These are phyloP conservation scores for Lactarius sp. DNA, from an alignment of 768 basidiomycete genomes.

Conservation along the genomic window DNA sequence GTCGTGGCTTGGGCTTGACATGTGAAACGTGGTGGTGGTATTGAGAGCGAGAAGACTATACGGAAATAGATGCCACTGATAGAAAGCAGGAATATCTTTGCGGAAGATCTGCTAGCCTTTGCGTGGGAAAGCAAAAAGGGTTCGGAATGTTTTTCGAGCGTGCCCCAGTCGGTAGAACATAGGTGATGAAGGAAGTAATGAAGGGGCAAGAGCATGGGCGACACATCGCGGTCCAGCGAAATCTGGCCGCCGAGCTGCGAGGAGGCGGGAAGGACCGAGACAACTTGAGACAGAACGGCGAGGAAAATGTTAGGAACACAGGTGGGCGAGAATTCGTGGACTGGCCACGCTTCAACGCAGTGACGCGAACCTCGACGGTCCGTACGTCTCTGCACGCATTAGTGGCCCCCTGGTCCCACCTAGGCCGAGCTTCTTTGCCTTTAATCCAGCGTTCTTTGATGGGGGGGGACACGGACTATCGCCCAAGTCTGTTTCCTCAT, in stretches of 20 bases:
- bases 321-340: neutral
- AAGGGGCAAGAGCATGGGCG: neutral
- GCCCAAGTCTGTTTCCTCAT: constrained; percentile 72
- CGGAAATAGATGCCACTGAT: neutral
- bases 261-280: neutral
- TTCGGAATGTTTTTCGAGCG: neutral
- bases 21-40: neutral
- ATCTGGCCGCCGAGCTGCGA: neutral
- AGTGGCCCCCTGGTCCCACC: constrained; percentile 36
- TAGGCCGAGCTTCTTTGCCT: constrained; percentile 52
- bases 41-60: neutral
- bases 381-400: constrained; percentile 64
- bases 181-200: neutral
- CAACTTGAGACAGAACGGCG: neutral
- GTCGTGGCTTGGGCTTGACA: constrained; percentile 4
- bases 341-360: constrained; percentile 29
- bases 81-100: neutral
- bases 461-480: constrained; percentile 88
- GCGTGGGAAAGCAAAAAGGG: neutral
- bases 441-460: constrained; percentile 49
- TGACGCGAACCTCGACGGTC: constrained; percentile 47
- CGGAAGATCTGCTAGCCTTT: neutral
- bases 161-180: neutral
- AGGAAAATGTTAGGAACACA: neutral
- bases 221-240: neutral